Conservation (phyloP, 2,329 filamentous ascomycete species). For the Fusarium devonianum region DNA sequence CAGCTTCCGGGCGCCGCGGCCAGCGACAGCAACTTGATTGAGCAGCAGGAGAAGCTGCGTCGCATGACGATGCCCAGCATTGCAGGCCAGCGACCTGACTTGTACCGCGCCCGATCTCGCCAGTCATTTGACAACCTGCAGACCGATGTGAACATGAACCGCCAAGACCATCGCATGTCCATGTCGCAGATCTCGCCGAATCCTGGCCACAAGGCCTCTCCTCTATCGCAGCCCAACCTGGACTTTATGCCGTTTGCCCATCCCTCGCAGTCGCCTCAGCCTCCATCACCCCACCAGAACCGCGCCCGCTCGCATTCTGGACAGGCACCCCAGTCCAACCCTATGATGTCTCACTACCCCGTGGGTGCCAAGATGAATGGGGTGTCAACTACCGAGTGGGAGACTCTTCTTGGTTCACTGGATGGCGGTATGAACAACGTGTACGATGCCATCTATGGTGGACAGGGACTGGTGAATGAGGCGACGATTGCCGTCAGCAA, state of each 20-base stretch:
- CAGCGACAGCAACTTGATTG: constrained; percentile 61
- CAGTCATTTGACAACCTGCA: constrained; percentile 57
- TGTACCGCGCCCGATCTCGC: constrained; percentile 52
- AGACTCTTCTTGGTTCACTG: constrained; percentile 79
- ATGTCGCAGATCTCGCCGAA: constrained; percentile 53
- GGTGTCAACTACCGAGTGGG: constrained; percentile 77
- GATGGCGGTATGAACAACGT: constrained; percentile 83
- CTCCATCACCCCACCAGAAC: constrained; percentile 56
- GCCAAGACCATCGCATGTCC: constrained; percentile 59
- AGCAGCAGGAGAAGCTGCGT: constrained; percentile 65
- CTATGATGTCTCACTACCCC: constrained; percentile 38
- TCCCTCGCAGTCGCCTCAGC: constrained; percentile 56
- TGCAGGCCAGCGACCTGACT: constrained; percentile 46
- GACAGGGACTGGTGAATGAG: constrained; percentile 58
- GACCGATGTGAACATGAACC: constrained; percentile 43
- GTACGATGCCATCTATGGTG: constrained; percentile 83
- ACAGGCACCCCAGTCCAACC: constrained; percentile 34
- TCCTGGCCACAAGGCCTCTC: constrained; percentile 35
- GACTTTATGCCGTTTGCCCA: constrained; percentile 65
- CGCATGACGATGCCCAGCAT: constrained; percentile 62
- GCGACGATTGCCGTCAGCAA: constrained; percentile 53
- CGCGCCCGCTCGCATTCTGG: constrained; percentile 47
- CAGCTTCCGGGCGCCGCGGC: constrained; percentile 52
- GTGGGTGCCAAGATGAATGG: constrained; percentile 47
- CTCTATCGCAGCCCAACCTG: constrained; percentile 52